Percentiles rank a stretch among this genome's conserved stretches.
These are phyloP conservation scores for Fraxinus latifolia DNA, from an alignment of 305 asterid species.

Conservation along the genomic window DNA sequence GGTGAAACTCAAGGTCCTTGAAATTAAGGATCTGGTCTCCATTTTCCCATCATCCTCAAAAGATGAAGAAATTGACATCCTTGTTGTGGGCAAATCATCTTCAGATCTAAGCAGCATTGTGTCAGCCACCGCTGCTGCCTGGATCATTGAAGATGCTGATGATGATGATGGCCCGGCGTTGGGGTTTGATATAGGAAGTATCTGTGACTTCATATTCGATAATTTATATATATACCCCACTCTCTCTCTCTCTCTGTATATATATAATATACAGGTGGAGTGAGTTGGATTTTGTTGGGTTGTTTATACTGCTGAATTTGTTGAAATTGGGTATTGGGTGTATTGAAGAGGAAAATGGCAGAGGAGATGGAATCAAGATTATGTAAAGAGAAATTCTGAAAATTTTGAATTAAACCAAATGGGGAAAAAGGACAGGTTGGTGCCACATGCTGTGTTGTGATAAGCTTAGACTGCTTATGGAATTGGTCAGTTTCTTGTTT, in stretches of 20 bases:
- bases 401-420: neutral
- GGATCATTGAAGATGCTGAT: conserved; percentile 24
- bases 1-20: conserved; percentile 51
- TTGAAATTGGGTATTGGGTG: neutral
- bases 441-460: conserved; percentile 26
- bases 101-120: conserved; percentile 57
- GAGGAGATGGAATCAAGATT: neutral
- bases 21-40: conserved; percentile 56
- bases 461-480: conserved; percentile 3
- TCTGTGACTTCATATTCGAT: conserved; percentile 40
- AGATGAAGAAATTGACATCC: conserved; percentile 45
- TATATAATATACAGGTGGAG: neutral
- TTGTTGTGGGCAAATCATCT: conserved; percentile 38
- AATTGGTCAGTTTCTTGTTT: neutral
- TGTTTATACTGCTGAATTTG: neutral
- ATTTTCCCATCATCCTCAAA: conserved; percentile 36
- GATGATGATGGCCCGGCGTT: conserved; percentile 7
- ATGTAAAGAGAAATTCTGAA: conserved; percentile 4
- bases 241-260: neutral
- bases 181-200: conserved; percentile 67
- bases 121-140: conserved; percentile 25
- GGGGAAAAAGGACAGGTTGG: conserved; percentile 11
- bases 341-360: neutral
- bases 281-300: conserved; percentile 12
- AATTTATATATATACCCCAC: neutral